These are phyloP conservation scores for Catunica adiposa DNA, from an alignment of 2,329 filamentous ascomycete genomes.

Conservation along the genomic window DNA sequence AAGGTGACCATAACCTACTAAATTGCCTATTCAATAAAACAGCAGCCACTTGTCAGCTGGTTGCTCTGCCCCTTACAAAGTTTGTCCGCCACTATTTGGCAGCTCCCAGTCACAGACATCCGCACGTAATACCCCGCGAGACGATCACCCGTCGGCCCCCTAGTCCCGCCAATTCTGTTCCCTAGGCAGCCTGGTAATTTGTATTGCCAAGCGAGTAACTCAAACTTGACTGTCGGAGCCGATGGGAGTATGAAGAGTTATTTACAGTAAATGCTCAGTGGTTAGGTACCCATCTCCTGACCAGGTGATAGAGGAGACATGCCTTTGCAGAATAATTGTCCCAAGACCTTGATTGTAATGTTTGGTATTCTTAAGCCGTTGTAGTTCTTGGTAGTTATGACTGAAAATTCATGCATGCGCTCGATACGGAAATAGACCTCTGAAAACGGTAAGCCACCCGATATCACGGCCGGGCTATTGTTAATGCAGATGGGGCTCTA, in stretches of 20 bases:
- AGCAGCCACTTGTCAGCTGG: neutral
- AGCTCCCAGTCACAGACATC: neutral
- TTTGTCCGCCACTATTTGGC: neutral
- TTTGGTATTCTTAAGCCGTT: neutral
- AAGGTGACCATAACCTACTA: neutral
- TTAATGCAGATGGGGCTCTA: neutral
- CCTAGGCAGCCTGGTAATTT: neutral
- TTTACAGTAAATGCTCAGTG: neutral
- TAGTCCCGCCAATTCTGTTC: neutral
- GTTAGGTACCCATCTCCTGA: neutral
- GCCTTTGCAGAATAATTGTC: neutral
- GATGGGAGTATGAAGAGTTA: neutral
- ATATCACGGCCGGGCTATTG: neutral
- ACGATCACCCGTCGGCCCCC: neutral
- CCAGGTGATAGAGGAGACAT: neutral
- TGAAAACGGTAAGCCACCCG: neutral
- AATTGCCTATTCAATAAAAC: neutral
- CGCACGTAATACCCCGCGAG: neutral
- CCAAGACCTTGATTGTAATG: neutral
- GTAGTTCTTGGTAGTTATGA: neutral
- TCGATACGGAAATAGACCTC: neutral
- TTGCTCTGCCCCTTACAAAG: neutral
- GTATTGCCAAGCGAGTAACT: neutral
- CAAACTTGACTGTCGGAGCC: neutral
- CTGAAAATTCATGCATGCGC: neutral